Base-by-base conservation (phyloP, 768 basidiomycete genomes). In the Nevesoporus exiguus region DNA sequence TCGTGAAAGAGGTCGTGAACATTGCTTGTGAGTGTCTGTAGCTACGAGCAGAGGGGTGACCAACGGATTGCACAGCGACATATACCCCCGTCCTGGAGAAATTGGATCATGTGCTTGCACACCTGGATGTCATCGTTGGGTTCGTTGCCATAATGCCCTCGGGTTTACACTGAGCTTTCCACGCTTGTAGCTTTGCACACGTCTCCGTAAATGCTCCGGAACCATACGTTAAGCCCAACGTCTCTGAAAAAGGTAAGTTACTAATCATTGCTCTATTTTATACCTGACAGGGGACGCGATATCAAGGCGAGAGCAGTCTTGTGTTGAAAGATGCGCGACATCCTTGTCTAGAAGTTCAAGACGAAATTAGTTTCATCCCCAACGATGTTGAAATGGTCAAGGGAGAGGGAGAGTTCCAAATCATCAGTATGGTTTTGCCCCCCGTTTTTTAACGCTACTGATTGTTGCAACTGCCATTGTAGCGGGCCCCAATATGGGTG, bases 401-500 rank as follows among this genome's bases (percentile, higher is more conserved):
- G 75, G 85, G 90, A 84, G 77, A 85, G 56, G 93, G 91, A 60
- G 96, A 98, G 69, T 95, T 99, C 72, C 87, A 92, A 57, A 95
- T 98, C 51, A 95, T 98, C 61, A 98, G 89, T 90, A 62, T 56
- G 84, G 59, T 24, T 11, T 19, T 4, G 11, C 9, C 21, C 2
- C n/a, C 9, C 36, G 14, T 36, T 39, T 19, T 10, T 19, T 29
- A 21, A 14, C 10, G 1, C 22, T 31, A 0, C 47, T 56, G 7
- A 64, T 30, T 47, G 13, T 49, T 40, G 45, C 46, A 45, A 41
- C 19, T 47, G 5, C 53, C 15, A 25, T 57, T 19, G 9, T 36
- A 91, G 90, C 96, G 21, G 97, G 97, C 6, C 97, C 97, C 0
- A 99, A 99, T 71, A 98, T 98, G 90, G 97, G 97, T 49, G 97